phyloP scores from a whole-genome alignment of 768 basidiomycete species.

The Pulveroboletus sp. region DNA sequence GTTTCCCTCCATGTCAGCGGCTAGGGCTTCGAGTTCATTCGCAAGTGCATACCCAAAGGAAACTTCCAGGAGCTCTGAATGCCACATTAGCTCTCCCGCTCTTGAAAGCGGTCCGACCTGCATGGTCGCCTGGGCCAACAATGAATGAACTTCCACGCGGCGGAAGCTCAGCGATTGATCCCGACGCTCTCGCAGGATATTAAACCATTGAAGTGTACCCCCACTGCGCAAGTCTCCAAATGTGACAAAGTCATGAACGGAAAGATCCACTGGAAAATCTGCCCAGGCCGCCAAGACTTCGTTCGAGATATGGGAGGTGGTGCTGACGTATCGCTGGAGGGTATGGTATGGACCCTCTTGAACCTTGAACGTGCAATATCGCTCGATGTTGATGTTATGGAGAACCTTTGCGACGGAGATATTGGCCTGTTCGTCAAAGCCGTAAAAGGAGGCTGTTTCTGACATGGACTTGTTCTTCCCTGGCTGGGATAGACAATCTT shows the following conservation, averaged over 20 bases:
- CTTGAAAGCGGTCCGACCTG: constrained; percentile 34
- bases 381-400: constrained; percentile 4
- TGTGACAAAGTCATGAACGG: constrained; percentile 40
- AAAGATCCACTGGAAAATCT: constrained; percentile 36
- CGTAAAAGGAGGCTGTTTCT: constrained; percentile 29
- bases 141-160: constrained; percentile 34
- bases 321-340: constrained; percentile 34
- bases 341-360: constrained; percentile 29
- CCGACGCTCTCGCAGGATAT: constrained; percentile 41
- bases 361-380: constrained; percentile 30
- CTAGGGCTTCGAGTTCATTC: constrained; percentile 28
- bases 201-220: constrained; percentile 44
- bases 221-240: constrained; percentile 46
- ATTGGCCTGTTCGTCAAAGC: constrained; percentile 22
- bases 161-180: constrained; percentile 35
- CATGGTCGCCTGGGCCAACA: constrained; percentile 40
- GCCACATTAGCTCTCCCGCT: constrained; percentile 28
- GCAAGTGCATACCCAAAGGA: constrained; percentile 34
- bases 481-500: constrained; percentile 12
- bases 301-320: constrained; percentile 39
- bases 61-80: constrained; percentile 28
- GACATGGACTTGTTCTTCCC: constrained; percentile 15
- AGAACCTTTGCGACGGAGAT: constrained; percentile 16
- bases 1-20: constrained; percentile 30
- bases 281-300: constrained; percentile 38